Percentiles rank a stretch among this genome's conserved stretches.
Evolutionary conservation across 768 basidiomycete genomes (phyloP).

Genomic region (Dentipellis fragilis): DNA sequence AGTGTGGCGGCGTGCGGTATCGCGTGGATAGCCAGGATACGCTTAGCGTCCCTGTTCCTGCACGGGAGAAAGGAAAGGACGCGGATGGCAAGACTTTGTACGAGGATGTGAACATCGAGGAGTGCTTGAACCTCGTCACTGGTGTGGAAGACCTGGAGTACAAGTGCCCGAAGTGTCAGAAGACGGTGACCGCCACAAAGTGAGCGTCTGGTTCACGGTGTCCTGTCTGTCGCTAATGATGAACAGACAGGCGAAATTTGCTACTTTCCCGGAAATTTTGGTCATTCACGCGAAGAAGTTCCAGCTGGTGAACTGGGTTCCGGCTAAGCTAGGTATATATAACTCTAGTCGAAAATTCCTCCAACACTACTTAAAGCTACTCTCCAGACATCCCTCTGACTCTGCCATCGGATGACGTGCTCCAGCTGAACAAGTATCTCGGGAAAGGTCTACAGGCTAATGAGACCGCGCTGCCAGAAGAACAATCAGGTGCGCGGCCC

Average conservation of each 20-base stretch:
- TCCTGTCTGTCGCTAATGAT: neutral
- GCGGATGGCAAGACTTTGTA: conserved; percentile 57
- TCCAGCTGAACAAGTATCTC: conserved; percentile 56
- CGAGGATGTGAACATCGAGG: conserved; percentile 46
- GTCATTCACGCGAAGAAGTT: conserved; percentile 91
- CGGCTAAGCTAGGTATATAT: conserved; percentile 75
- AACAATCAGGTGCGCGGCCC: conserved; percentile 24
- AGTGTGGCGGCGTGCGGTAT: conserved; percentile 78
- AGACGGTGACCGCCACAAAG: conserved; percentile 64
- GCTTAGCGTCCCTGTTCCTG: conserved; percentile 74
- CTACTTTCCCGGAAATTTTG: conserved; percentile 81
- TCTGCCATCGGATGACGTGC: conserved; percentile 45
- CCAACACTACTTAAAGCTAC: neutral
- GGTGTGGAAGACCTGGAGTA: conserved; percentile 70
- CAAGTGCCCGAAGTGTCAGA: conserved; percentile 63
- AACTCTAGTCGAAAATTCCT: neutral
- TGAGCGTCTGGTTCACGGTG: conserved; percentile 25
- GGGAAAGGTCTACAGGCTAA: conserved; percentile 60
- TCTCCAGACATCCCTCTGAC: conserved; percentile 73
- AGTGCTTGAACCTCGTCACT: conserved; percentile 51
- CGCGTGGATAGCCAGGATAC: conserved; percentile 66
- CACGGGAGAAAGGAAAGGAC: conserved; percentile 41
- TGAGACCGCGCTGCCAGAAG: conserved; percentile 63
- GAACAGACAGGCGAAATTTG: conserved; percentile 60
- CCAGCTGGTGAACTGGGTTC: conserved; percentile 94